Base-by-base conservation (phyloP, 495 filamentous ascomycete species). In the Xeromyces bisporus region DNA sequence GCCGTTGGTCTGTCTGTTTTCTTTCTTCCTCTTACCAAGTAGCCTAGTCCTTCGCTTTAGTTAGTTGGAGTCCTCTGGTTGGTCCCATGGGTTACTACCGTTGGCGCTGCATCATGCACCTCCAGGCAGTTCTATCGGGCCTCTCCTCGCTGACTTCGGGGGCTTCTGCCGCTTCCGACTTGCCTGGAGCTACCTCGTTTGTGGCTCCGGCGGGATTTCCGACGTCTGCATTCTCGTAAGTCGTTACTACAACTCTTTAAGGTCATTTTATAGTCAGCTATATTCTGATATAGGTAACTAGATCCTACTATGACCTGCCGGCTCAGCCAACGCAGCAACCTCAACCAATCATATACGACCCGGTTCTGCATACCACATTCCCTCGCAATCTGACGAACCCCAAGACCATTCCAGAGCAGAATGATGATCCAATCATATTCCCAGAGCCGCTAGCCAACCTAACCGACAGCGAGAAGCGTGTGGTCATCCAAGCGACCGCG, bases 321-420 rank as follows among this genome's bases (percentile, higher is more conserved):
- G 60, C 67, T 4, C 47, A 52, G 14, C 60, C 70, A 27, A 72
- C 67, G 21, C 49, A 57, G 33, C 60, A 75, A 46, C 66, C 69
- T 20, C 68, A 75, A 40, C 71, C 71, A 7, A 58, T 58, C 21
- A 50, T 75, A 12, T 54, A 62, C 34, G 68, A 74, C 39, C 64
- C 69, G 0, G 54, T 73, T 17, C 42, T 72, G 28, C 63, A 73
- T 32, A 51, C 67, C 38, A 71, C 63, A 0, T 75, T 60, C 23
- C 67, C 70, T 1, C 51, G 58, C 29, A 64, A 71, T 38, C 45
- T 75, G 28, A 74, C 70, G 0, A 55, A 67, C 37, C 68, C 68
- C 0, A 51, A 62, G 25, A 55, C 55, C 0, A 58, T 73, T 17
- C 70, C 68, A 3, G 45, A 40, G 3, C 40, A 55, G 13, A 60